Conservation (phyloP, 73 alveolate genomes). For the Breviolum minutum region DNA sequence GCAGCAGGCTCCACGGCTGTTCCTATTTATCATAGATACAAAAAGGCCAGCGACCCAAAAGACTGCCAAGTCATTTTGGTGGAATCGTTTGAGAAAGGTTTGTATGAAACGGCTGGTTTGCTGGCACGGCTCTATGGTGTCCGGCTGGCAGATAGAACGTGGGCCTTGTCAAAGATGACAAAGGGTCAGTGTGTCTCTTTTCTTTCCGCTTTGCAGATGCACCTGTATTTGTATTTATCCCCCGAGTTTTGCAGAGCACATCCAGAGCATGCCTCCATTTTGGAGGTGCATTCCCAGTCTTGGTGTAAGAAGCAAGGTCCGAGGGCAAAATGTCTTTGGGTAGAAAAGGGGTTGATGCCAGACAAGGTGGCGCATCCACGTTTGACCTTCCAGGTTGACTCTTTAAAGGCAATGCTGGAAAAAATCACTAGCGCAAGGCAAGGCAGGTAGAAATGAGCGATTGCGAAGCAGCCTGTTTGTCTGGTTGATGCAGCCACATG, state of each 20-base stretch:
- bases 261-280: background rate
- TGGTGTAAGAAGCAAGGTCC: too few species aligned
- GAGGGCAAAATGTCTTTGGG: background rate
- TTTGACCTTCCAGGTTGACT: background rate
- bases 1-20: too few species aligned
- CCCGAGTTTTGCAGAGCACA: background rate
- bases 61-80: background rate
- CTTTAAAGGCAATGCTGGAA: background rate
- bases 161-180: background rate
- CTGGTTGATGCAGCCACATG: too few species aligned
- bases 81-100: background rate
- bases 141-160: background rate
- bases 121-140: slow-evolving; percentile 1
- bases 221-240: slow-evolving; percentile 2
- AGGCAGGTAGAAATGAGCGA: too few species aligned
- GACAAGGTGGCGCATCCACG: background rate
- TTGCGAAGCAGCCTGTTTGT: too few species aligned
- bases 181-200: background rate
- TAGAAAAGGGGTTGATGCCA: background rate
- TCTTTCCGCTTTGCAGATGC: background rate
- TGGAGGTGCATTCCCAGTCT: too few species aligned
- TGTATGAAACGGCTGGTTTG: background rate
- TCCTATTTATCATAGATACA: background rate
- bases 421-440: too few species aligned
- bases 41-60: background rate